Conservation (phyloP, 164 flowering plant genomes). For the Nymphaea thermarum region DNA sequence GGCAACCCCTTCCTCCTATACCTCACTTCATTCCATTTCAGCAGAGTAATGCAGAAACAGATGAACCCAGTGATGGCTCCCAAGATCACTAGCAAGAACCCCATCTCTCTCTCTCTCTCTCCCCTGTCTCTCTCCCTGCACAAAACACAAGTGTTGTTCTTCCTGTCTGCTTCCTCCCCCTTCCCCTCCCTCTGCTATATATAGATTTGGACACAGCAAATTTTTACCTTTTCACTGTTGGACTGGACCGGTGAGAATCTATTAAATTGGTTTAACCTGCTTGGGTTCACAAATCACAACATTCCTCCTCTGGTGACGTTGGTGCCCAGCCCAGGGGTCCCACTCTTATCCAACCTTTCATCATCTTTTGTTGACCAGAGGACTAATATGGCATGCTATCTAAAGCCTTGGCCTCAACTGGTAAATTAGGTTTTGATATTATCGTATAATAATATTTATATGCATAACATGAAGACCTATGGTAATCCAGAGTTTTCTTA, state of each 20-base stretch:
- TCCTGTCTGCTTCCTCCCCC: slow-evolving; percentile 7
- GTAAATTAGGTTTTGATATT: no score
- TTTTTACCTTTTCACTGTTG: slow-evolving; percentile 12
- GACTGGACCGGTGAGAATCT: slow-evolving; percentile 2
- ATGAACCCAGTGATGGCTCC: slow-evolving; percentile 25
- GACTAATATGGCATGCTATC: not conserved
- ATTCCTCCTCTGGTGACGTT: slow-evolving; percentile 18
- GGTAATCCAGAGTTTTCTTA: no score
- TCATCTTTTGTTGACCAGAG: not conserved
- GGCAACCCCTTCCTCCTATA: slow-evolving; percentile 79
- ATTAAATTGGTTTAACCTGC: slow-evolving; percentile 1
- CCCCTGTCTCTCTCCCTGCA: not conserved
- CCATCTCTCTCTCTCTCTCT: slow-evolving; percentile 30
- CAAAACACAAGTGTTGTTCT: no score
- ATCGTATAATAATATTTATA: no score
- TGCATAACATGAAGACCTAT: no score
- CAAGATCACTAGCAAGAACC: slow-evolving; percentile 30
- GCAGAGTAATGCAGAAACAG: slow-evolving; percentile 35
- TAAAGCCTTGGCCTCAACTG: no score
- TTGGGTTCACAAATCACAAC: not conserved
- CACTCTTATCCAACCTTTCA: not conserved
- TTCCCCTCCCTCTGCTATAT: not conserved
- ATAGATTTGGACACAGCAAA: slow-evolving; percentile 5
- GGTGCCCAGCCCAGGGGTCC: slow-evolving; percentile 1
- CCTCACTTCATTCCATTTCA: slow-evolving; percentile 76